A percentile compares a stretch with the other conserved stretches of the same genome.
Conservation (phyloP, 2,329 filamentous ascomycete genomes). For the Stagonosporopsis cucurbitacearum region DNA sequence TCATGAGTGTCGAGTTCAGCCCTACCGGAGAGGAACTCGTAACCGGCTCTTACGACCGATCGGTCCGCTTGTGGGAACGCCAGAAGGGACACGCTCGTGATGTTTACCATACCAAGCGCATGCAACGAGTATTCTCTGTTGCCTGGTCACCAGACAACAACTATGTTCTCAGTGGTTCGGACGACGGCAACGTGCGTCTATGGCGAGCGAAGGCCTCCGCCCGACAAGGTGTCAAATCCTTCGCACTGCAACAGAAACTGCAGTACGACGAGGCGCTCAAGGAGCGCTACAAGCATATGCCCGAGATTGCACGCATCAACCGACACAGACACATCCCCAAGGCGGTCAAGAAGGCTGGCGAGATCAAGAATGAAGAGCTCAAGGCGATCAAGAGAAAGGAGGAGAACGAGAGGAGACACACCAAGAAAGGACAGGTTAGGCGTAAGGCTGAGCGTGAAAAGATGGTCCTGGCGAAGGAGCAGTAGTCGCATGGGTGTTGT, state of each 20-base stretch:
- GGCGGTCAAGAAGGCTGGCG: constrained; percentile 91
- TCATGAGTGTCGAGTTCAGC: constrained; percentile 96
- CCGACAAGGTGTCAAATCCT: constrained; percentile 82
- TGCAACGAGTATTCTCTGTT: constrained; percentile 90
- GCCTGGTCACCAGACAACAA: constrained; percentile 88
- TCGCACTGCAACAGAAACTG: constrained; percentile 82
- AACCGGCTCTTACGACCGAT: constrained; percentile 86
- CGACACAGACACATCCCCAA: constrained; percentile 91
- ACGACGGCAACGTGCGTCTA: constrained; percentile 89
- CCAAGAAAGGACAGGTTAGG: constrained; percentile 78
- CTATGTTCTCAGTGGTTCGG: constrained; percentile 88
- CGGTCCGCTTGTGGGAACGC: constrained; percentile 83
- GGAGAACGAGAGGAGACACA: constrained; percentile 93
- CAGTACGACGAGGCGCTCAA: constrained; percentile 90
- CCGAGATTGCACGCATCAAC: constrained; percentile 88
- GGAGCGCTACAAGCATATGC: constrained; percentile 90
- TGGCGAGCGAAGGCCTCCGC: constrained; percentile 89
- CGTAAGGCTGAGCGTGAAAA: constrained; percentile 86
- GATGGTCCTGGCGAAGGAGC: constrained; percentile 77
- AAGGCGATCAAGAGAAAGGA: constrained; percentile 86
- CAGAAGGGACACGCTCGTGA: constrained; percentile 85
- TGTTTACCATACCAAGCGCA: constrained; percentile 96
- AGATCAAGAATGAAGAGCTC: constrained; percentile 93
- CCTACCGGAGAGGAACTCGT: constrained; percentile 95
- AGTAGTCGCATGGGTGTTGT: constrained; percentile 49